Base-by-base conservation (phyloP, 352 stramenopile species). In the Phytophthora gonapodyides region DNA sequence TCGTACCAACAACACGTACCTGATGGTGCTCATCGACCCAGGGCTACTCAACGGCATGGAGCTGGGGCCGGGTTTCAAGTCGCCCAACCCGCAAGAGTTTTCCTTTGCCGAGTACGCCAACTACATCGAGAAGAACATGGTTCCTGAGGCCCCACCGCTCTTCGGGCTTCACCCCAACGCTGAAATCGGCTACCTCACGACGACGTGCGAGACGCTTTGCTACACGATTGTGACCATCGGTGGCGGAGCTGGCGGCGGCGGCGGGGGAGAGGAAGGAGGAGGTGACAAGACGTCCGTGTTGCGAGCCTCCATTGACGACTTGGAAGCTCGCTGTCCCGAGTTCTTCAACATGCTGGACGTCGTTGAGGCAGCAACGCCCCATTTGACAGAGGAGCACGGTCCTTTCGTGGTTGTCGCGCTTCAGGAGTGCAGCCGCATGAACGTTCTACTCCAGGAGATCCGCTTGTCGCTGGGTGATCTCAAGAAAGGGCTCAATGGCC, bases 351-450 rank as follows among this genome's bases (percentile, higher is more conserved):
- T 99, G 89, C 69, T 98, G 27, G 89, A 96, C 37, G 80, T 99
- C 31, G 81, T 89, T 17, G 87, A 97, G 33, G 67, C 80, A 24
- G 94, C 91, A 27, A 84, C 94, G 53, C 91, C 94, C 17, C 50
- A 98, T 16, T 73, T 98, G 48, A 89, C 69, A 0, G 80, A 89
- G 56, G 88, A 95, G 27, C 85, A 97, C 52, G 87, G 84, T 7
- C 96, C 96, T 8, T 98, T 98, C 58, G 91, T 98, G 2, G 86
- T 98, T 11, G 93, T 99, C 6, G 91, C 92, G 1, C 61, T 98
- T 34, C 96, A 99, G 74, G 96, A 98, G 64, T 98, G 92, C 75
- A 85, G 78, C 37, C 87, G 93, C 13, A 98, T 98, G 96, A 98
- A 98, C 58, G 84, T 83, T 10, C 73, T 98, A 31, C 66, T 98